Percentiles rank a stretch among this genome's conserved stretches.
phyloP scores from a whole-genome alignment of 345 rosid genomes.

The Aegle marmelos region DNA sequence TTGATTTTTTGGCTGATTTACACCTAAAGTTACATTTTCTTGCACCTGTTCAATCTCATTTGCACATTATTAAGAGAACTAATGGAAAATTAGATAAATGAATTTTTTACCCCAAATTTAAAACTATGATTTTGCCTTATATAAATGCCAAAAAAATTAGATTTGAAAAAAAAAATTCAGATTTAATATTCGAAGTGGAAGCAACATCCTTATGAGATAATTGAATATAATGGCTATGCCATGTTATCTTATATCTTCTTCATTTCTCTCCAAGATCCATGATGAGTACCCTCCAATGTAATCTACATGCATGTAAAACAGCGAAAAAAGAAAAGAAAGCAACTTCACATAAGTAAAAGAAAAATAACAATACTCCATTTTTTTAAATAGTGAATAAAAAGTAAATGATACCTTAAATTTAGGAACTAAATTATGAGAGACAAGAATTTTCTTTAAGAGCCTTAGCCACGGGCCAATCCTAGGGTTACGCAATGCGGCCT shows the following conservation, averaged over 20 bases:
- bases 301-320: constrained; percentile 38
- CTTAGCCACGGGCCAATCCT: constrained; percentile 91
- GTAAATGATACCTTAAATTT: constrained; percentile 73
- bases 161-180: too few relatives aligned
- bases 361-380: background rate
- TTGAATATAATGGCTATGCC: background rate
- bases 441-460: constrained; percentile 60
- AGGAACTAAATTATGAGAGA: constrained; percentile 70
- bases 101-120: too few relatives aligned
- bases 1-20: too few relatives aligned
- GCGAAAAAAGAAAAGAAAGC: background rate
- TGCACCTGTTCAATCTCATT: too few relatives aligned
- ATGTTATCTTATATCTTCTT: background rate
- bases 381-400: background rate
- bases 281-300: constrained; percentile 92
- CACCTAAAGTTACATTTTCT: too few relatives aligned
- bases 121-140: too few relatives aligned
- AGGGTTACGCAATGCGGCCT: constrained; percentile 87
- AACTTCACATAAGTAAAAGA: background rate
- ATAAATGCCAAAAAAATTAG: too few relatives aligned
- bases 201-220: background rate
- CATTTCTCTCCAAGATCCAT: constrained; percentile 42
- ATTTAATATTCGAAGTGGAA: background rate
- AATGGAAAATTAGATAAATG: too few relatives aligned
- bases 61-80: too few relatives aligned